A percentile compares a stretch with the other conserved stretches of the same genome.
phyloP scores from a whole-genome alignment of 2,329 filamentous ascomycete species.

The Elsinoe perseae region DNA sequence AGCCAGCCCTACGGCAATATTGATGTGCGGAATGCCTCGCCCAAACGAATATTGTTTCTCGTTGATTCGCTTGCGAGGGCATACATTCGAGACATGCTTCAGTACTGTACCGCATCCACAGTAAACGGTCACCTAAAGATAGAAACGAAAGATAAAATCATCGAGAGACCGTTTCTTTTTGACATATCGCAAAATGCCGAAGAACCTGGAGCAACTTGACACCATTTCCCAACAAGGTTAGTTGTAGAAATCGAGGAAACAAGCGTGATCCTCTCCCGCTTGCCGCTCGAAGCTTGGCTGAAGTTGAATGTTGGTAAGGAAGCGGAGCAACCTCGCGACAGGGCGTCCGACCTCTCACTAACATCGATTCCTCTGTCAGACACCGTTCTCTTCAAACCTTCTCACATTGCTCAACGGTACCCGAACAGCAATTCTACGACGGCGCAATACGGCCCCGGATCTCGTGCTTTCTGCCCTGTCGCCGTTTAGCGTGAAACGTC shows the following conservation, averaged over 20 bases:
- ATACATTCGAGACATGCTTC: neutral
- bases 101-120: neutral
- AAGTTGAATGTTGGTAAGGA: neutral
- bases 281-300: neutral
- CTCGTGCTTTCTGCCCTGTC: conserved; percentile 7
- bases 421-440: neutral
- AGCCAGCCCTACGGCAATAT: neutral
- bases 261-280: neutral
- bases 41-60: neutral
- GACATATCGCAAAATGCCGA: neutral
- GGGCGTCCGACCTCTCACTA: neutral
- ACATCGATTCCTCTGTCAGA: conserved; percentile 1
- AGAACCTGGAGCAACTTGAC: neutral
- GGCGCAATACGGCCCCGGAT: conserved; percentile 4
- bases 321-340: neutral
- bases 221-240: neutral
- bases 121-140: neutral
- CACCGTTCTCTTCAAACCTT: neutral
- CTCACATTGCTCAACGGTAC: neutral
- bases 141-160: neutral
- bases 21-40: neutral
- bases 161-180: neutral
- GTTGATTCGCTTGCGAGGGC: neutral
- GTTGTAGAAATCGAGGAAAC: neutral
- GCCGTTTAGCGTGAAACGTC: conserved; percentile 12